Conservation (phyloP, 129 eudicot genomes). For the Rutidosis leptorrhynchoides region DNA sequence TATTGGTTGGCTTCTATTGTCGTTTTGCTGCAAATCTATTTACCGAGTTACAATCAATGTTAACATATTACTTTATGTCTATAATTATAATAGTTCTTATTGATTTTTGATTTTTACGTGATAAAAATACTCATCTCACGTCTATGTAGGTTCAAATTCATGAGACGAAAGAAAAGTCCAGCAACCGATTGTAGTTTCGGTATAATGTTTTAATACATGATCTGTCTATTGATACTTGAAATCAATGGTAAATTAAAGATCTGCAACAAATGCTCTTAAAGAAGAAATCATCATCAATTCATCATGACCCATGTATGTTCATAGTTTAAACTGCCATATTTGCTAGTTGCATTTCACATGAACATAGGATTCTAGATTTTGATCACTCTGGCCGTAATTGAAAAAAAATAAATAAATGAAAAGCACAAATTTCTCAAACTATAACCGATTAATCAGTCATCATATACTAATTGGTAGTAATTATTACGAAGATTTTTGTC, state of each 20-base stretch:
- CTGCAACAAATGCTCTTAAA: not conserved
- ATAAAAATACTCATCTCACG: not conserved
- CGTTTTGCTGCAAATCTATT: too few species aligned
- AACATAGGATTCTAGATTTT: not conserved
- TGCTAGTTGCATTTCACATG: not conserved
- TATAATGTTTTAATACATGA: not conserved
- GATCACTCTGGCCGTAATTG: not conserved
- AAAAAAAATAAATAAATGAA: too few species aligned
- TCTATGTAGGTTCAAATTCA: not conserved
- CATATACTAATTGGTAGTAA: too few species aligned
- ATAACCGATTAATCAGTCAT: not conserved
- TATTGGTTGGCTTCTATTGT: not conserved
- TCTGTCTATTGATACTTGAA: not conserved
- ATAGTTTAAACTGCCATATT: not conserved
- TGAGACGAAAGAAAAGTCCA: not conserved
- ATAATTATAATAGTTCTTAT: too few species aligned
- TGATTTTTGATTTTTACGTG: not conserved
- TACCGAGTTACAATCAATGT: not conserved
- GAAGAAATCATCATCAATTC: not conserved
- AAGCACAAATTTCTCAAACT: not conserved
- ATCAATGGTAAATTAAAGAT: not conserved
- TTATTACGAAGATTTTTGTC: too few species aligned
- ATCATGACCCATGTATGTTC: not conserved
- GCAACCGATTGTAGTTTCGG: not conserved
- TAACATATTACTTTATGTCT: not conserved